phyloP scores from a whole-genome alignment of 257 asterid genomes.

The Gardenia jasminoides region DNA sequence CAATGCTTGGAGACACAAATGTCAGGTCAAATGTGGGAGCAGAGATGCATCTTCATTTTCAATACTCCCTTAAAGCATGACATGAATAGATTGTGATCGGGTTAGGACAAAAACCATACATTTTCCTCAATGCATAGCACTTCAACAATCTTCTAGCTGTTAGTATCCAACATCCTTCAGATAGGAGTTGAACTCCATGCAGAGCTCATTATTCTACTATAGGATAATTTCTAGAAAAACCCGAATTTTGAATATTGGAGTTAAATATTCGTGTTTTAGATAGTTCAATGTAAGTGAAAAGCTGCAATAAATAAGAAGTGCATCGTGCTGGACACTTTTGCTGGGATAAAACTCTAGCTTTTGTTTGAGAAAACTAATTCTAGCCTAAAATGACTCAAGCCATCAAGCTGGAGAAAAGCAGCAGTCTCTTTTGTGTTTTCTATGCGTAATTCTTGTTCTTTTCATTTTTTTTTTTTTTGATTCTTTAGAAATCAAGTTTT shows the following conservation, averaged over 20 bases:
- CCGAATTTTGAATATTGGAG: not conserved
- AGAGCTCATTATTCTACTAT: not conserved
- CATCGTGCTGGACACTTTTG: no score
- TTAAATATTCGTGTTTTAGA: not conserved
- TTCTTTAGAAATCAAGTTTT: no score
- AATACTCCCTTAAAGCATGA: not conserved
- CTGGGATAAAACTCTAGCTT: no score
- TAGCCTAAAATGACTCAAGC: no score
- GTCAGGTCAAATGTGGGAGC: slow-evolving; percentile 8
- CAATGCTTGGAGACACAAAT: slow-evolving; percentile 15
- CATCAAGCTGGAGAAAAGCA: not conserved
- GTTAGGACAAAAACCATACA: slow-evolving; percentile 4
- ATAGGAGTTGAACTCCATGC: not conserved
- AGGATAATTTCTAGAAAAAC: not conserved
- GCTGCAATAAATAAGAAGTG: no score
- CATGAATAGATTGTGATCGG: not conserved
- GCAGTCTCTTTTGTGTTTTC: not conserved
- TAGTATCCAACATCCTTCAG: not conserved
- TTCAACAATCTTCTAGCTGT: not conserved
- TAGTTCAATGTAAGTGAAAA: not conserved
- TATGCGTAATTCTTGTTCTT: not conserved
- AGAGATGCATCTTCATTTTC: slow-evolving; percentile 3
- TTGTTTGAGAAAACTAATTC: no score
- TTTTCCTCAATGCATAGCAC: slow-evolving; percentile 1
- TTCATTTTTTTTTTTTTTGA: not conserved